Evolutionary conservation across 192 early-diverging fungal species (phyloP).

Genomic region (Phycomyces nitens): DNA sequence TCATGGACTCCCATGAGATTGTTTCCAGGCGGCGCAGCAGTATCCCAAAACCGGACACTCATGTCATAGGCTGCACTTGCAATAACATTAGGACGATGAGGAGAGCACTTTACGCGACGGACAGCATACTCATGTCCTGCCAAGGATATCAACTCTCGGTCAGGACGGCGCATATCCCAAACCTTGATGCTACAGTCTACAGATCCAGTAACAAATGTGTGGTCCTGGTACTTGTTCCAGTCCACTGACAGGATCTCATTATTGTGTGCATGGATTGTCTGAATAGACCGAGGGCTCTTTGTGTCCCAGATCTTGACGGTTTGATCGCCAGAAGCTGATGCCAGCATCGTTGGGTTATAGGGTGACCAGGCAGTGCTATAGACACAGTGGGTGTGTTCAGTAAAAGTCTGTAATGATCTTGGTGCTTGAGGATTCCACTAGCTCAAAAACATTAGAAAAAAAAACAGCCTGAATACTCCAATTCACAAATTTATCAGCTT

Average conservation of each 20-base stretch:
- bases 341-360: constrained; percentile 69
- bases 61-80: constrained; percentile 93
- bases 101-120: constrained; percentile 87
- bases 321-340: constrained; percentile 88
- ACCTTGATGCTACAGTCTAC: constrained; percentile 87
- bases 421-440: constrained; percentile 86
- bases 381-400: constrained; percentile 92
- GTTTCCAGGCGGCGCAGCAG: constrained; percentile 35
- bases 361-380: constrained; percentile 89
- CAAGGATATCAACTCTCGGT: constrained; percentile 69
- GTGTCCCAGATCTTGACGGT: constrained; percentile 91
- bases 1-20: constrained; percentile 69
- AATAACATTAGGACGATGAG: constrained; percentile 78
- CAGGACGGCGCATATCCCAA: constrained; percentile 85
- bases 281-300: constrained; percentile 62
- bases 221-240: constrained; percentile 94
- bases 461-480: too few species aligned
- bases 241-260: constrained; percentile 90
- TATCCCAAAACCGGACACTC: constrained; percentile 94
- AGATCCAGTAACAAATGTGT: constrained; percentile 82
- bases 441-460: not conserved
- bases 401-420: constrained; percentile 76
- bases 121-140: constrained; percentile 92
- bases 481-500: constrained; percentile 21
- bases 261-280: constrained; percentile 73